A percentile compares a stretch with the other conserved stretches of the same genome.
phyloP scores from a whole-genome alignment of 495 filamentous ascomycete genomes.

The Xylaria bambusicola region DNA sequence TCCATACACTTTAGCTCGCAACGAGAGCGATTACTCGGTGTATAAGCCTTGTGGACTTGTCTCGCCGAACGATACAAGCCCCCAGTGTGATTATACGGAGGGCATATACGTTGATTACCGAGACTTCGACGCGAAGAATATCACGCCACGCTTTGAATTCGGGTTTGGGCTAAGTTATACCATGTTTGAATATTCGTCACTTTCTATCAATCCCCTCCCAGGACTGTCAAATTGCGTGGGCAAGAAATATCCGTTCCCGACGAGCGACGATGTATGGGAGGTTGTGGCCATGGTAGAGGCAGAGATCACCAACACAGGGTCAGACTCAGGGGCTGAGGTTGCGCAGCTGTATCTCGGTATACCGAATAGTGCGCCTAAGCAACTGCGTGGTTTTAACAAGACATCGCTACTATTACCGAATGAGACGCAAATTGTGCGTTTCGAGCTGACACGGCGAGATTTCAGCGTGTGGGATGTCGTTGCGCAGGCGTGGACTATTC shows the following conservation, averaged over 20 bases:
- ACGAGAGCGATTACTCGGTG: slow-evolving; percentile 61
- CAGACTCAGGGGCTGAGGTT: slow-evolving; percentile 64
- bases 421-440: slow-evolving; percentile 56
- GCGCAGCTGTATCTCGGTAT: slow-evolving; percentile 70
- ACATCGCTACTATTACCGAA: slow-evolving; percentile 55
- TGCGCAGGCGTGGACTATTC: slow-evolving; percentile 82
- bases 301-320: slow-evolving; percentile 67
- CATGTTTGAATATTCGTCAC: slow-evolving; percentile 55
- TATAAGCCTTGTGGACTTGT: slow-evolving; percentile 39
- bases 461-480: slow-evolving; percentile 66
- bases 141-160: slow-evolving; percentile 68
- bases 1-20: slow-evolving; percentile 68
- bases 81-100: slow-evolving; percentile 64
- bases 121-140: slow-evolving; percentile 63
- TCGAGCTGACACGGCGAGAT: slow-evolving; percentile 75
- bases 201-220: slow-evolving; percentile 36
- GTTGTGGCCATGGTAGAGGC: slow-evolving; percentile 57
- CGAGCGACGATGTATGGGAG: slow-evolving; percentile 68
- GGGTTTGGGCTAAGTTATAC: slow-evolving; percentile 73
- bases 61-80: slow-evolving; percentile 45
- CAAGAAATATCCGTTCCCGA: slow-evolving; percentile 43
- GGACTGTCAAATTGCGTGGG: slow-evolving; percentile 41
- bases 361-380: slow-evolving; percentile 60
- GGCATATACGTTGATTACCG: slow-evolving; percentile 68
- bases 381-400: slow-evolving; percentile 79